Conservation (phyloP, 208 protist genomes). For the Angomonas ambiguus region DNA sequence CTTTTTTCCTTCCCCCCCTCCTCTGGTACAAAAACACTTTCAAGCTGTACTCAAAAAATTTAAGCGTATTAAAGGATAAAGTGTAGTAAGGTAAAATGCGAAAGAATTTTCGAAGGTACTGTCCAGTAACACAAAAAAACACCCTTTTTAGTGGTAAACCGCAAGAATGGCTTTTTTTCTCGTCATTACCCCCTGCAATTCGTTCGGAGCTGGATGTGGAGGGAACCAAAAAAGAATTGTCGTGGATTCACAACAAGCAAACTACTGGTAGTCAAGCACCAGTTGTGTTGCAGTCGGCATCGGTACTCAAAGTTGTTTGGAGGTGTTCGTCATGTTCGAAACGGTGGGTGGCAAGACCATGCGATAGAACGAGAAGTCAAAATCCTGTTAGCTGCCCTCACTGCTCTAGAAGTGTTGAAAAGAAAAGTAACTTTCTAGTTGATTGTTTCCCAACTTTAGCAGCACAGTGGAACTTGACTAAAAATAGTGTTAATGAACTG, state of each 20-base stretch:
- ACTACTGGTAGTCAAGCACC: too few species aligned
- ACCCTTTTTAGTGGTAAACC: too few species aligned
- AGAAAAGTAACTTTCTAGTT: background rate
- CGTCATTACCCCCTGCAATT: background rate
- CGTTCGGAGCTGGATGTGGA: background rate
- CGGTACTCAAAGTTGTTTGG: background rate
- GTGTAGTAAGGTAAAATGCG: too few species aligned
- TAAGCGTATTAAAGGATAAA: background rate
- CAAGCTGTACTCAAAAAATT: background rate
- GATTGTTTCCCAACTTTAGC: background rate
- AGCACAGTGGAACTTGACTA: background rate
- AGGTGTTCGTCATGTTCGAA: background rate
- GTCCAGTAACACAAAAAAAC: too few species aligned
- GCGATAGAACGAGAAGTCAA: background rate
- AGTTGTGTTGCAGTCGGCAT: background rate
- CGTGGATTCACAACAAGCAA: too few species aligned
- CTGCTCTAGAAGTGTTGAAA: too few species aligned
- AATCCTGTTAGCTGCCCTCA: background rate
- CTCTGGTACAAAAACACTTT: background rate
- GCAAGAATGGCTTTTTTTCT: background rate
- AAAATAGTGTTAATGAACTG: background rate
- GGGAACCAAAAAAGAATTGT: too few species aligned
- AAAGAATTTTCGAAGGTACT: too few species aligned
- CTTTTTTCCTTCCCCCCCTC: background rate
- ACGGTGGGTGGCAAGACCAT: background rate